Conservation (phyloP, 1,139 yeast genomes). For the Zhuliangozyma blackwelliae region DNA sequence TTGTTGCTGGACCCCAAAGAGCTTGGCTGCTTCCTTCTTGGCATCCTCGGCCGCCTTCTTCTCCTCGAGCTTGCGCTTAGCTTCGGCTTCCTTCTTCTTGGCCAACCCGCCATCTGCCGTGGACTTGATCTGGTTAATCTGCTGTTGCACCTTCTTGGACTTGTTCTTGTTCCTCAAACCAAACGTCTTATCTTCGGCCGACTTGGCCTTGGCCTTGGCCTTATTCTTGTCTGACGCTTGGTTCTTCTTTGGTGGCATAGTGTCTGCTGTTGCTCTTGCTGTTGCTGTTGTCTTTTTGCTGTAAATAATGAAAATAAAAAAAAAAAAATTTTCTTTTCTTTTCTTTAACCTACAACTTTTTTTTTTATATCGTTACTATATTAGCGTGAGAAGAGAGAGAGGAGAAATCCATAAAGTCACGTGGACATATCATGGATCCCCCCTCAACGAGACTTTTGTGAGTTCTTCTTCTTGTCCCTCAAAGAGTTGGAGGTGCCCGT, state of each 20-base stretch:
- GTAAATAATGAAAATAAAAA: slow-evolving; percentile 1
- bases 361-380: neutral
- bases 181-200: slow-evolving; percentile 85
- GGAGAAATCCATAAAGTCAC: neutral
- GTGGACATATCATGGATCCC: too few species aligned
- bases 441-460: slow-evolving; percentile 17
- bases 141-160: slow-evolving; percentile 87
- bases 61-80: slow-evolving; percentile 73
- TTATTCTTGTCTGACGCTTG: slow-evolving; percentile 55
- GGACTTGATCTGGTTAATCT: slow-evolving; percentile 67
- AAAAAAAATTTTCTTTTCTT: slow-evolving; percentile 3
- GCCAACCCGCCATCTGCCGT: slow-evolving; percentile 62
- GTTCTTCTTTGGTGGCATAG: slow-evolving; percentile 73
- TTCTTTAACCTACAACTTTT: neutral
- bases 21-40: slow-evolving; percentile 77
- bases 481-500: slow-evolving; percentile 6
- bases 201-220: slow-evolving; percentile 62
- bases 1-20: slow-evolving; percentile 71
- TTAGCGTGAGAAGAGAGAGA: neutral
- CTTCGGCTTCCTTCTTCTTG: slow-evolving; percentile 73
- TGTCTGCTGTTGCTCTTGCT: neutral
- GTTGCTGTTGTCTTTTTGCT: slow-evolving; percentile 1
- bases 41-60: slow-evolving; percentile 90
- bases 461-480: slow-evolving; percentile 16
- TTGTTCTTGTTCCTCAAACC: slow-evolving; percentile 93